Conservation (phyloP, 495 filamentous ascomycete genomes). For the Astrothelium macrocarpum region DNA sequence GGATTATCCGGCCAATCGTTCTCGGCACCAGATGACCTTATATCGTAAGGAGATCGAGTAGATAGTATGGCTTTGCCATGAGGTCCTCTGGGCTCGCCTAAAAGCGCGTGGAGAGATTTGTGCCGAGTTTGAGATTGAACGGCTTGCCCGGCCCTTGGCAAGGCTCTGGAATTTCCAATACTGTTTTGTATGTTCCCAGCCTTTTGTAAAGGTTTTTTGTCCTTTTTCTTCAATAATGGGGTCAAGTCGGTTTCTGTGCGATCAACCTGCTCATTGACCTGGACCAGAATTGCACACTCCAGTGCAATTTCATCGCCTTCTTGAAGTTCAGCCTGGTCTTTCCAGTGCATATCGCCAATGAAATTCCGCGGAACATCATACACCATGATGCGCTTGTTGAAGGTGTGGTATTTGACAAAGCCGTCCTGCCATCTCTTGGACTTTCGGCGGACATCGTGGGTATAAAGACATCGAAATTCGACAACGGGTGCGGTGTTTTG, state of each 20-base stretch:
- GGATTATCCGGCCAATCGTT: conserved; percentile 26
- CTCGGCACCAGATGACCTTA: conserved; percentile 28
- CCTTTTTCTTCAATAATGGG: conserved; percentile 57
- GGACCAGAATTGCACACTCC: conserved; percentile 66
- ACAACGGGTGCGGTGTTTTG: conserved; percentile 65
- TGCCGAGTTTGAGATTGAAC: conserved; percentile 29
- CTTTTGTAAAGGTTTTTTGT: conserved; percentile 21
- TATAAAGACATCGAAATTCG: conserved; percentile 78
- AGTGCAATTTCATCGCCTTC: conserved; percentile 75
- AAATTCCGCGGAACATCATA: conserved; percentile 73
- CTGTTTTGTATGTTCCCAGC: not conserved
- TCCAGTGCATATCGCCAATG: conserved; percentile 79
- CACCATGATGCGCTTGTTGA: conserved; percentile 87
- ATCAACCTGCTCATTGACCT: conserved; percentile 67
- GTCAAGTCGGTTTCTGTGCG: conserved; percentile 66
- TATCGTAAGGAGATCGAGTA: conserved; percentile 42
- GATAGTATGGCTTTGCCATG: conserved; percentile 35
- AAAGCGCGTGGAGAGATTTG: conserved; percentile 48
- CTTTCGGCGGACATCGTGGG: conserved; percentile 72
- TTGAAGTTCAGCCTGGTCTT: conserved; percentile 49
- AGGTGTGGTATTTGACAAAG: conserved; percentile 72
- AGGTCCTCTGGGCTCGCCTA: conserved; percentile 46
- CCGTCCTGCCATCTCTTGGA: conserved; percentile 93
- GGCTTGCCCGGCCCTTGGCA: not conserved
- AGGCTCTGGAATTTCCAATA: not conserved